Evolutionary conservation across 176 grass and related monocot genomes (phyloP), one percentile per base, ranked within the genome.

Genomic region (Triticum urartu): DNA sequence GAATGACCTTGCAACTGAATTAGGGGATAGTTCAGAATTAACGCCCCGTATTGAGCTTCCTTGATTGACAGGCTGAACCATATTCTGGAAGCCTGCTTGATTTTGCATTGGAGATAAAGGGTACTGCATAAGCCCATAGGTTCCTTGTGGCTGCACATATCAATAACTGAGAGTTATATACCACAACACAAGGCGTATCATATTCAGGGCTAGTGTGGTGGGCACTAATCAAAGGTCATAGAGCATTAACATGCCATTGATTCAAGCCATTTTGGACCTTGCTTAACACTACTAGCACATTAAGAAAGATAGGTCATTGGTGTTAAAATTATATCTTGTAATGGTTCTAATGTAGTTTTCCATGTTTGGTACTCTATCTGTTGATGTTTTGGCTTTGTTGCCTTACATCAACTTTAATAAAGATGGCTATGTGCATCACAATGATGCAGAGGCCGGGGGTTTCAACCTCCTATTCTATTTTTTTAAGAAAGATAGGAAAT

Each of bases 71-170:
- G 86, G 78, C 59, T 88, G 86, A 85, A 64, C 81, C 78, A 91
- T 89, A 89, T 91, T 95, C 33, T 83, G 89, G 75, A 83, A 95
- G 20, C 91, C 38, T 86, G 89, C 86, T 86, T 91, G 91, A 86
- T 87, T 95, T 93, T 95, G 94, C 84, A 95, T 87, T 85, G 94
- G 89, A 88, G 91, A 88, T 94, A 95, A 90, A 86, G 94, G 92
- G 76, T 96, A 99, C 67, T 95, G 93, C 88, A 95, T 89, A 82
- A 95, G 80, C 38, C 95, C 92, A 20, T 99, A 99, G 72, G 94
- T 94, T 88, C 92, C 94, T 85, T 91, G 84, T 89, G 94, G 89
- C 94, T 95, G 91, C 88, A 92, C 59, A 87, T 14, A 86, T 40
- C 25, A 89, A 86, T 24, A 83, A 91, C 32, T 13, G 75, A 50